Percentiles rank a stretch among this genome's conserved stretches.
Evolutionary conservation across 176 grass and related monocot genomes (phyloP).

Genomic region (Oryza longistaminata): DNA sequence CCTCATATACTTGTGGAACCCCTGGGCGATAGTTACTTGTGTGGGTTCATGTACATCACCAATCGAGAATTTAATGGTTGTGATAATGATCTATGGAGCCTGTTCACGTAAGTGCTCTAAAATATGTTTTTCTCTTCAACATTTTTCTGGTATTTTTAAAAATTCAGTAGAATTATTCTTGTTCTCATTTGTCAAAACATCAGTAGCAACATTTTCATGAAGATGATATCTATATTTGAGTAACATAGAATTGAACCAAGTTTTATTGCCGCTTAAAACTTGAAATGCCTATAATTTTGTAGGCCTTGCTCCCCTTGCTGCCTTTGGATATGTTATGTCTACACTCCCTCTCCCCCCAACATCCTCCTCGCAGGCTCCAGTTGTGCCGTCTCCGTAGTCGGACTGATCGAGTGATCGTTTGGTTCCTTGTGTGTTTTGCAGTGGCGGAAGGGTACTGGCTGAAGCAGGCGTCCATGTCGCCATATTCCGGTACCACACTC

Average conservation of each 20-base stretch:
- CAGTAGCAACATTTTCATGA: conserved; percentile 13
- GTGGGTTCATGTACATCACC: conserved; percentile 87
- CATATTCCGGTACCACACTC: conserved; percentile 84
- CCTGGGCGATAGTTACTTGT: conserved; percentile 83
- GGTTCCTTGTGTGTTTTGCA: conserved; percentile 33
- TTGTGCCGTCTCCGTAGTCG: conserved; percentile 2
- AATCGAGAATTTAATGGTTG: conserved; percentile 90
- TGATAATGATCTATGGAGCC: conserved; percentile 83
- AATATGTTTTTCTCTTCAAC: conserved; percentile 15
- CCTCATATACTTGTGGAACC: conserved; percentile 96
- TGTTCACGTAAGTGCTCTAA: conserved; percentile 65
- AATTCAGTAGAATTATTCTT: neutral
- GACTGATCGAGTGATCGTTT: neutral
- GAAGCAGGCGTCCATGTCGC: conserved; percentile 84
- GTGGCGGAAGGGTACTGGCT: conserved; percentile 97
- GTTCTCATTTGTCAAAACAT: neutral
- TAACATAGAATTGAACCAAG: conserved; percentile 21
- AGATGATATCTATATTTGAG: conserved; percentile 5
- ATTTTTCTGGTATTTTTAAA: neutral
- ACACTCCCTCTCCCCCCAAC: conserved; percentile 20
- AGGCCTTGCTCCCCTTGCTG: conserved; percentile 82
- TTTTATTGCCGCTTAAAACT: conserved; percentile 33
- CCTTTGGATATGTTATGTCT: conserved; percentile 97
- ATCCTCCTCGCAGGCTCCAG: neutral
- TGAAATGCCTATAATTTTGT: conserved; percentile 30